Base-by-base conservation (phyloP, 345 rosid species). In the Anastatica hierochuntica region DNA sequence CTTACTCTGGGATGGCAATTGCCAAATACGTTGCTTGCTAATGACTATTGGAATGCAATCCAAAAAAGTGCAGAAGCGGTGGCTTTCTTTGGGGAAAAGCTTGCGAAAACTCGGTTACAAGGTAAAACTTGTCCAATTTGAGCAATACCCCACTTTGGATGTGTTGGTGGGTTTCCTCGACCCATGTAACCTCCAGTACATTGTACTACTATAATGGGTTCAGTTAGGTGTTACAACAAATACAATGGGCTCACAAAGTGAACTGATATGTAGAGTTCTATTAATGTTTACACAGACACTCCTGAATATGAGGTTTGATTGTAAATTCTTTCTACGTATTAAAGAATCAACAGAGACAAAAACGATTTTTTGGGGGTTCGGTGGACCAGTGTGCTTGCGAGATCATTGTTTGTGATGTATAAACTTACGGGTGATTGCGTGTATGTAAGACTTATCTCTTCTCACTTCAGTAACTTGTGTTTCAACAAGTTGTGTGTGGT, bases 71-170 rank as follows among this genome's bases (percentile, higher is more conserved):
- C 69, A 64, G 74, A 58, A 53, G 61, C 34, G 56, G 49, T 45
- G 46, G 62, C 62, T 58, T 70, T 53, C 66, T 58, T 63, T 63
- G 70, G 60, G 73, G 60, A 69, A 62, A 62, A 48, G 73, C 63
- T 44, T 63, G 50, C 63, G 34, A 56, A 62, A 69, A 50, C 64
- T 58, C 39, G 60, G 64, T 62, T 63, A 44, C 68, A 69, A 69
- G 73, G 73, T 69, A 62, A 46, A 58, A 63, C 56, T 69, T 62
- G 65, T 58, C 62, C 43, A 63, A 34, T 52, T 29, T 23, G 54
- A 58, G 49, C 30, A 34, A 2, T 38, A 21, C 53, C 59, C 17
- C 37, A 17, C 34, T 17, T 66, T 57, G 58, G 62, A 35, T 17
- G 56, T 45, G 39, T 52, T 33, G 14, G 67, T 66, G 61, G 53